These are phyloP conservation scores for Hanseniaspora thailandica DNA, from an alignment of 805 yeast genomes.

Conservation along the genomic window DNA sequence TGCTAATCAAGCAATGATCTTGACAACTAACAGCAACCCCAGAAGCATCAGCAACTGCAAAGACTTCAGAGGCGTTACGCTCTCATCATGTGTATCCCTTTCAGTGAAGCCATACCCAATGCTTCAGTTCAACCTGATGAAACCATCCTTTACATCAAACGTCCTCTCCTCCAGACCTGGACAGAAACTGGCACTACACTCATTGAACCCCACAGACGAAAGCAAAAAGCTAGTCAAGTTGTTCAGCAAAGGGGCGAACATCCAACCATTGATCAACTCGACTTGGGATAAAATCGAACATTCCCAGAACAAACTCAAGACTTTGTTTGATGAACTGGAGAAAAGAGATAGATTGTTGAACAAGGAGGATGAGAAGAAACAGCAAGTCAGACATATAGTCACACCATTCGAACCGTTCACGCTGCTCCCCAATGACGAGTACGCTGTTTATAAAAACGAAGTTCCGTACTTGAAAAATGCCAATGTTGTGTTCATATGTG, in stretches of 20 bases:
- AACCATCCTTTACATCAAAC: constrained; percentile 71
- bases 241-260: constrained; percentile 48
- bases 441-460: constrained; percentile 25
- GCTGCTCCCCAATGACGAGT: constrained; percentile 30
- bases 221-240: constrained; percentile 51
- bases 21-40: constrained; percentile 40
- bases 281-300: constrained; percentile 24
- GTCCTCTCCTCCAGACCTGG: constrained; percentile 42
- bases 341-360: constrained; percentile 10
- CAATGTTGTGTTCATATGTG: constrained; percentile 54
- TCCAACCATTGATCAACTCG: constrained; percentile 22
- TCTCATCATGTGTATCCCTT: constrained; percentile 75
- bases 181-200: constrained; percentile 53
- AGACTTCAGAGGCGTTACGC: constrained; percentile 53
- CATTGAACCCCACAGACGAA: constrained; percentile 48
- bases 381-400: constrained; percentile 14
- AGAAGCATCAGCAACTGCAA: constrained; percentile 16
- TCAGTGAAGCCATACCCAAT: constrained; percentile 68
- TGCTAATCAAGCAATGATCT: constrained; percentile 45
- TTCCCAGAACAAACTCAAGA: constrained; percentile 17
- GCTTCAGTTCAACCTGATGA: constrained; percentile 72
- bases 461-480: constrained; percentile 46
- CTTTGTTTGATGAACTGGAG: constrained; percentile 15
- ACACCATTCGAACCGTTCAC: constrained; percentile 44
- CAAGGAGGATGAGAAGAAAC: not conserved